Base-by-base conservation (phyloP, 2,329 filamentous ascomycete species). In the Didymella keratinophila region DNA sequence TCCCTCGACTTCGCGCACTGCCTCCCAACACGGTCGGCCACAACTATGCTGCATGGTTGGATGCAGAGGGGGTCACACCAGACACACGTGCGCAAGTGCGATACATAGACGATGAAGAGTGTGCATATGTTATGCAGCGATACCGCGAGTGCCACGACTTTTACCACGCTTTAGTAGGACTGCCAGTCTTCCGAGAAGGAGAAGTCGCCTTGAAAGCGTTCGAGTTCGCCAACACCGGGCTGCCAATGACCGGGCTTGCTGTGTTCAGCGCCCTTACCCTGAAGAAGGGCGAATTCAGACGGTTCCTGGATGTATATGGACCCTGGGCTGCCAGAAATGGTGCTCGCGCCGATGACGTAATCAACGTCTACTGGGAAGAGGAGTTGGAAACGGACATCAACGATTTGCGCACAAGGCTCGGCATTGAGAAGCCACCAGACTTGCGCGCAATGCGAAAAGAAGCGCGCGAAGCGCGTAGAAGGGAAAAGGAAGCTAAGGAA, bases 331-430 rank as follows among this genome's bases (percentile, higher is more conserved):
- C 97, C 43, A 81, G 86, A 52, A 98, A 96, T 76, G 95, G 95
- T 14, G 76, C 92, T 64, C 80, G 85, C 54, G 85, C 87, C 46
- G 87, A 90, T 70, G 91, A 96, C 72, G 82, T 98, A 32, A 93
- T 99, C 66, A 97, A 97, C 76, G 89, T 99, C 1, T 99, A 97
- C 74, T 99, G 95, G 95, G 95, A 99, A 79, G 92, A 98, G 81
- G 86, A 94, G 79, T 78, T 99, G 66, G 89, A 93, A 79, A 91
- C 87, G 56, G 89, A 96, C 76, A 91, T 96, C 25, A 84, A 87
- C 50, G 90, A 89, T 64, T 73, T 99, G 74, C 85, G 95, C 64
- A 76, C 72, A 4, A 84, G 93, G 73, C 75, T 99, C 68, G 89
- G 91, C 2, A 93, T 99, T 53, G 92, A 98, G 81, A 87, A 86